Evolutionary conservation across 2,329 filamentous ascomycete genomes (phyloP).

Genomic region (Tolypocladium tropicale): DNA sequence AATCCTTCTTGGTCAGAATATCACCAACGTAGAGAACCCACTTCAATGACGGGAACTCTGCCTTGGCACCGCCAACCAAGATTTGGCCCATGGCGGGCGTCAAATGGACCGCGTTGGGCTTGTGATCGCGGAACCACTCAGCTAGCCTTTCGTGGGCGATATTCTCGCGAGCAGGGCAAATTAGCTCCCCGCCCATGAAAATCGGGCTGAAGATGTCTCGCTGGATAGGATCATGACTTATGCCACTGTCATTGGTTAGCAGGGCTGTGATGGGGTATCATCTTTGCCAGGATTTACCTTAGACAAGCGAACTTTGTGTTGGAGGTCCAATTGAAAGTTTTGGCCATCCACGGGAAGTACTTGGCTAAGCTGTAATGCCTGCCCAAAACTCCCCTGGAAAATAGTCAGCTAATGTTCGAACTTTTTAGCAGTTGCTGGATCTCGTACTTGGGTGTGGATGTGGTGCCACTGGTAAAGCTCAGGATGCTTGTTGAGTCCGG

Average conservation of each 20-base stretch:
- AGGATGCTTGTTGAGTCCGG: slow-evolving; percentile 78
- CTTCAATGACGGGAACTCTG: slow-evolving; percentile 66
- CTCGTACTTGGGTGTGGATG: slow-evolving; percentile 66
- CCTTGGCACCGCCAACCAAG: slow-evolving; percentile 71
- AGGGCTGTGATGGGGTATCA: too few species aligned
- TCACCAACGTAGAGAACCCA: slow-evolving; percentile 89
- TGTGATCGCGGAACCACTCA: slow-evolving; percentile 75
- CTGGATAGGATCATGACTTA: slow-evolving; percentile 65
- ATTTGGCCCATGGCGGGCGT: slow-evolving; percentile 97
- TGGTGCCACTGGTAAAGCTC: too few species aligned
- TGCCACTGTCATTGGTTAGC: too few species aligned
- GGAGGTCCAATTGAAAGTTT: slow-evolving; percentile 64
- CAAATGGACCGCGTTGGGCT: slow-evolving; percentile 72
- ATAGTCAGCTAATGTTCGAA: too few species aligned
- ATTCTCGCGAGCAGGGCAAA: slow-evolving; percentile 71
- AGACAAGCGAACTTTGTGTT: slow-evolving; percentile 74
- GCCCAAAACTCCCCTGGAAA: slow-evolving; percentile 81
- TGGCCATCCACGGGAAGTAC: slow-evolving; percentile 91
- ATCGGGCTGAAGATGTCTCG: slow-evolving; percentile 80
- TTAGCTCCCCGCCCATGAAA: slow-evolving; percentile 69
- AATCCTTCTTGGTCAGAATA: slow-evolving; percentile 76
- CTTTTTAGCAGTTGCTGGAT: too few species aligned
- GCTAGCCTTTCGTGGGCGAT: slow-evolving; percentile 77
- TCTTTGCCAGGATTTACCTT: too few species aligned
- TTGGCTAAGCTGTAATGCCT: slow-evolving; percentile 77